Conservation (phyloP, 139 green algal genomes). For the Zygnema circumcarinatum region DNA sequence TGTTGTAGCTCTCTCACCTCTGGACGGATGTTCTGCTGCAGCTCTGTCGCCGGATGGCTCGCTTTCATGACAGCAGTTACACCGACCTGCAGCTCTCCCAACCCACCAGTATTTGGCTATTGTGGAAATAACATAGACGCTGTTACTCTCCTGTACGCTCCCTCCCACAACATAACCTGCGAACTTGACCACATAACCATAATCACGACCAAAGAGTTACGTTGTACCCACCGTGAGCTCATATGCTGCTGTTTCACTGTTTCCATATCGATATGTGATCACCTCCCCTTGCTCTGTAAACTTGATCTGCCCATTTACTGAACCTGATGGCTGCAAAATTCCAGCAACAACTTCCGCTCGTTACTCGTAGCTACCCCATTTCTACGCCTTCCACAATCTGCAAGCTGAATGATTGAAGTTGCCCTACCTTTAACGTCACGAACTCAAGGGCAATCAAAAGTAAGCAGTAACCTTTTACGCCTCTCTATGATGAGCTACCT, state of each 20-base stretch:
- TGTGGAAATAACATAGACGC: too few relatives aligned
- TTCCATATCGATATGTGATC: constrained; percentile 64
- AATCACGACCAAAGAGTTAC: too few relatives aligned
- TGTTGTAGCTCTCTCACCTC: too few relatives aligned
- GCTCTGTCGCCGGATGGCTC: constrained; percentile 31
- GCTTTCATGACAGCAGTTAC: constrained; percentile 41
- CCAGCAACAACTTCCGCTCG: background rate
- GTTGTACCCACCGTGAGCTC: constrained; percentile 48
- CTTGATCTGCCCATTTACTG: constrained; percentile 48
- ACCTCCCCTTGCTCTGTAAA: constrained; percentile 69
- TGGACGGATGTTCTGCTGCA: background rate
- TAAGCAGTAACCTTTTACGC: too few relatives aligned
- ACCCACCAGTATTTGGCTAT: too few relatives aligned
- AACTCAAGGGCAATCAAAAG: too few relatives aligned
- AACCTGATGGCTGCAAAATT: constrained; percentile 78
- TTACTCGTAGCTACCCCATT: background rate
- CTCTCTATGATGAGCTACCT: background rate
- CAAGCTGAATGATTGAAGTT: too few relatives aligned
- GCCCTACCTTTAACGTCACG: too few relatives aligned
- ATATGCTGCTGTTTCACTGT: constrained; percentile 44
- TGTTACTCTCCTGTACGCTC: too few relatives aligned
- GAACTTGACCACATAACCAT: too few relatives aligned
- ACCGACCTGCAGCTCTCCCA: constrained; percentile 37
- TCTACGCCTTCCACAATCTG: too few relatives aligned
- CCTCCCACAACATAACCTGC: too few relatives aligned